Base-by-base conservation (phyloP, 257 asterid species). In the Leonotis leonurus region DNA sequence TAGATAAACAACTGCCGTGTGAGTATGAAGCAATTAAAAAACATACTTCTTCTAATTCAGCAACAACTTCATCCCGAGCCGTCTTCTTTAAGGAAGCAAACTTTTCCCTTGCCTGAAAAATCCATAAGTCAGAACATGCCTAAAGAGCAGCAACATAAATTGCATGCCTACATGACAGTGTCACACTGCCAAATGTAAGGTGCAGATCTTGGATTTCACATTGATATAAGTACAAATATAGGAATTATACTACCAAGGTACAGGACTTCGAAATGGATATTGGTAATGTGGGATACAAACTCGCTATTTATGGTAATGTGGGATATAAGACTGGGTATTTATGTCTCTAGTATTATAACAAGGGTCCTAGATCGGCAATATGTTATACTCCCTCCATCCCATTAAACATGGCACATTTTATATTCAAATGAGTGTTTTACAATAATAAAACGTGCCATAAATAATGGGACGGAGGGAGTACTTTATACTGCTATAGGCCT, bases 31-130 rank as follows among this genome's bases (percentile, higher is more conserved):
- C 27, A 69, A 63, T 46, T 43, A 41, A 63, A 67, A 71, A 71
- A 35, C 62, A 53, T 81, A 91, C 98, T 64, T 91, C 98, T 77
- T 91, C 98, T 49, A 84, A 67, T 81, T 81, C 98, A 78, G 87
- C 81, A 74, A 91, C 90, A 81, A 91, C 73, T 65, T 91, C 96
- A 70, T 79, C 95, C 73, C 86, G 77, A 51, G 98, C 62, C 24
- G 85, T 88, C 85, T 86, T 91, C 85, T 88, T 91, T 70, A 91
- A 73, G 49, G 95, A 86, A 67, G 92, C 73, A 74, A 81, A 87
- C 73, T 73, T 88, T 60, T 91, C 98, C 24, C 96, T 87, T 62
- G 96, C 94, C 98, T 91, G 81, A 73, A 65, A 71, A 72, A 73
- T 35, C 51, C 57, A 37, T 20, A 44, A 32, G 62, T 72, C 56